These are phyloP conservation scores for Colletotrichum simmondsii DNA, from an alignment of 2,329 filamentous ascomycete species.

Conservation along the genomic window DNA sequence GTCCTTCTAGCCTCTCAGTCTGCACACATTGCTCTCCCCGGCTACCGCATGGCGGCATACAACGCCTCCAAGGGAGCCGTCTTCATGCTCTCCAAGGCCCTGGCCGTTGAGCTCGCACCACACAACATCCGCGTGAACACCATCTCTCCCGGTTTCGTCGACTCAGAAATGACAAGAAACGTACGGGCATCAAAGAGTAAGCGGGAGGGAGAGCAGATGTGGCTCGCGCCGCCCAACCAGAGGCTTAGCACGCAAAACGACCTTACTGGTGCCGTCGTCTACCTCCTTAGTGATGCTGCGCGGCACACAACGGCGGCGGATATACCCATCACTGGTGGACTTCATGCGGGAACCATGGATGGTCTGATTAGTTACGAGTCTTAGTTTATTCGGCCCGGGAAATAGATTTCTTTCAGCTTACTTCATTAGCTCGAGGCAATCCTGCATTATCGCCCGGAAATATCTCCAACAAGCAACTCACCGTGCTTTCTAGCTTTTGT, in stretches of 20 bases:
- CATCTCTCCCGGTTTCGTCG: constrained; percentile 56
- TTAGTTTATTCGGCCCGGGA: not conserved
- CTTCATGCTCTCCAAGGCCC: constrained; percentile 50
- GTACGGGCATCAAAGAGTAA: constrained; percentile 65
- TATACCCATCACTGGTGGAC: constrained; percentile 52
- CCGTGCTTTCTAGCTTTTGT: not conserved
- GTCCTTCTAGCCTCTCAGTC: constrained; percentile 61
- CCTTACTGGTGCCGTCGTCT: constrained; percentile 67
- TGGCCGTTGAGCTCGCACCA: constrained; percentile 60
- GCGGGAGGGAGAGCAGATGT: constrained; percentile 68
- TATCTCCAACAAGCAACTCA: too few relatives aligned
- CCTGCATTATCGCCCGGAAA: not conserved
- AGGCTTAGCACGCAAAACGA: constrained; percentile 42
- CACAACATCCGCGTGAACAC: constrained; percentile 58
- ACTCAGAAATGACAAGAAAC: constrained; percentile 59
- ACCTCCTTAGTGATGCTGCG: constrained; percentile 61
- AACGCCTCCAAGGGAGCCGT: constrained; percentile 56
- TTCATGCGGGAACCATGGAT: not conserved
- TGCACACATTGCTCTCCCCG: constrained; percentile 57
- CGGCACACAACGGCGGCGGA: constrained; percentile 61
- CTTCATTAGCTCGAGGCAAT: not conserved
- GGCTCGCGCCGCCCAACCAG: constrained; percentile 58
- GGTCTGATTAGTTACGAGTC: not conserved
- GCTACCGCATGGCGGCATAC: constrained; percentile 62
- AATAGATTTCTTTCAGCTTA: not conserved